Conservation (phyloP, 1,139 yeast genomes). For the Blastobotrys ciferrii region DNA sequence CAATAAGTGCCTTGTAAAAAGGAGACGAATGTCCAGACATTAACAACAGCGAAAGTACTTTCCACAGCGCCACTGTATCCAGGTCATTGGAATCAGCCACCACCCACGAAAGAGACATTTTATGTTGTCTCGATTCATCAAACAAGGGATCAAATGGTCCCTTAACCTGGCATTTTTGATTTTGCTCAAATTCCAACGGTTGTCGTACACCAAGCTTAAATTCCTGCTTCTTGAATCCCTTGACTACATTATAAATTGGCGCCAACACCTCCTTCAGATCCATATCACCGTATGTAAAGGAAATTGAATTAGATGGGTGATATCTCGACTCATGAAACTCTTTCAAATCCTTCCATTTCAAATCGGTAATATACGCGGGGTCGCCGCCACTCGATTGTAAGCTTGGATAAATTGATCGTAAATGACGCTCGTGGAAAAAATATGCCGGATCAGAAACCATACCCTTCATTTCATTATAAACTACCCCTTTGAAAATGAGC, state of each 20-base stretch:
- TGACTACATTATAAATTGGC: conserved; percentile 54
- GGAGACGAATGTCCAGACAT: conserved; percentile 94
- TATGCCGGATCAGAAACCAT: conserved; percentile 89
- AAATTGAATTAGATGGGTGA: conserved; percentile 86
- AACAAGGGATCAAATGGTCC: conserved; percentile 89
- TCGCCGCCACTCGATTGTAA: conserved; percentile 94
- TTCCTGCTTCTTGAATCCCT: conserved; percentile 43
- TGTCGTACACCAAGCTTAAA: conserved; percentile 29
- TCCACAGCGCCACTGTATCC: conserved; percentile 71
- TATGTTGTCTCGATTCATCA: conserved; percentile 66
- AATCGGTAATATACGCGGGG: conserved; percentile 72
- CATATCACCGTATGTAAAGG: conserved; percentile 84
- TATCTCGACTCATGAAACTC: conserved; percentile 73
- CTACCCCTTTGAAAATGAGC: conserved; percentile 86
- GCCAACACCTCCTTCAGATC: conserved; percentile 61
- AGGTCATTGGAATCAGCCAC: conserved; percentile 71
- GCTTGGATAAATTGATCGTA: conserved; percentile 80
- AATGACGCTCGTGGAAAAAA: conserved; percentile 78
- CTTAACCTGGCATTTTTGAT: conserved; percentile 41
- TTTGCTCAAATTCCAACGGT: conserved; percentile 47
- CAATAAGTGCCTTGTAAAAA: conserved; percentile 78
- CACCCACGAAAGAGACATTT: conserved; percentile 84
- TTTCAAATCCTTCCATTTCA: conserved; percentile 70
- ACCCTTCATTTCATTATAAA: conserved; percentile 98
- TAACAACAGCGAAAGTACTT: conserved; percentile 65